A percentile compares a stretch with the other conserved stretches of the same genome.
These are phyloP conservation scores for Astathelohania contejeani DNA, from an alignment of 371 early-diverging fungal species.

Conservation along the genomic window DNA sequence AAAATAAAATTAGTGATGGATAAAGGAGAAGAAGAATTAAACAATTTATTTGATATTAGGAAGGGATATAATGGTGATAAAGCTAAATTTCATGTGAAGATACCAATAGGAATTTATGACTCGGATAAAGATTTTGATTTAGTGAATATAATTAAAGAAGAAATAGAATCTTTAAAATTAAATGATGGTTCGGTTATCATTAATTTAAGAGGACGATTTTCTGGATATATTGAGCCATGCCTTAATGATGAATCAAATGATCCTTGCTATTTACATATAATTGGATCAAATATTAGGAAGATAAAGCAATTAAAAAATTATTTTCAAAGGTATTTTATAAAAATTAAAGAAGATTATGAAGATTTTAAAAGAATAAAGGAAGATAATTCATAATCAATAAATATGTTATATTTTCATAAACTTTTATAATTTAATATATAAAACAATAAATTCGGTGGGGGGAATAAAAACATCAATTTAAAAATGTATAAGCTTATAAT, in stretches of 20 bases:
- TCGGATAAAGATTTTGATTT: conserved; percentile 1
- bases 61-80: conserved; percentile 1
- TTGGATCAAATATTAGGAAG: too few species aligned
- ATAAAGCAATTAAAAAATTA: too few species aligned
- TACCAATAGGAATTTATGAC: not conserved
- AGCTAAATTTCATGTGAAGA: not conserved
- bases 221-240: conserved; percentile 8
- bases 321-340: too few species aligned
- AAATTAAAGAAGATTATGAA: too few species aligned
- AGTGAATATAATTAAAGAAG: not conserved
- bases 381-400: too few species aligned
- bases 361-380: too few species aligned
- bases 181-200: not conserved
- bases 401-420: too few species aligned
- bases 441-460: too few species aligned
- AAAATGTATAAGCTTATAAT: too few species aligned
- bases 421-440: too few species aligned
- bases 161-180: not conserved
- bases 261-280: conserved; percentile 8
- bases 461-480: too few species aligned
- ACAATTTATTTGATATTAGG: not conserved
- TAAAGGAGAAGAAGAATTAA: not conserved
- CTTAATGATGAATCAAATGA: conserved; percentile 6
- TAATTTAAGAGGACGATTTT: conserved; percentile 2
- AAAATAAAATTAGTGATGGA: not conserved